Percentiles rank a stretch among this genome's conserved stretches.
Evolutionary conservation across 202 grass and related monocot genomes (phyloP).

Genomic region (Hordeum pubiflorum): DNA sequence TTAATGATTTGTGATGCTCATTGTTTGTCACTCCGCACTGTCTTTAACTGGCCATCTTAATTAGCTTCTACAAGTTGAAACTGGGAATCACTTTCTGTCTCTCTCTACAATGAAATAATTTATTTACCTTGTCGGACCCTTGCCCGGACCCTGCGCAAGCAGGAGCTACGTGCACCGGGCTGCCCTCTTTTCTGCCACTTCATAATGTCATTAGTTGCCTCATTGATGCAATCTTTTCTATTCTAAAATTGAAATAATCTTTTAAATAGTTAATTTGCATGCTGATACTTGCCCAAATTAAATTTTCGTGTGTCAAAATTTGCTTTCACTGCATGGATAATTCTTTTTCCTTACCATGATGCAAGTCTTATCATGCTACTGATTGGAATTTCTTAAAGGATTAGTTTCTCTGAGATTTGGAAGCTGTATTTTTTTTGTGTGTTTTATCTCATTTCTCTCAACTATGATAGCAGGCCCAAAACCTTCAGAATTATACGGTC

Average conservation of each 20-base stretch:
- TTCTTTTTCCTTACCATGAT: slow-evolving; percentile 7
- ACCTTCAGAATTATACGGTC: slow-evolving; percentile 60
- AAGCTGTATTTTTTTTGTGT: neutral
- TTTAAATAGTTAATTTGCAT: neutral
- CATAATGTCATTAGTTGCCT: neutral
- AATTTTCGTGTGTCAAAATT: neutral
- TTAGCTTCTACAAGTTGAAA: neutral
- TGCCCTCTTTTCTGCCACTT: neutral
- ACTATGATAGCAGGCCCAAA: slow-evolving; percentile 43
- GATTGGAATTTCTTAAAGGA: neutral
- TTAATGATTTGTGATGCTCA: neutral
- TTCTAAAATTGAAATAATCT: neutral
- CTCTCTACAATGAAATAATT: neutral
- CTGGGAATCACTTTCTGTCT: neutral
- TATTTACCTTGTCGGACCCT: neutral
- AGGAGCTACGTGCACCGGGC: no score
- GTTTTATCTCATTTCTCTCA: slow-evolving; percentile 1
- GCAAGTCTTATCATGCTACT: neutral
- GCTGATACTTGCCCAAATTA: neutral
- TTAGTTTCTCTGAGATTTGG: neutral
- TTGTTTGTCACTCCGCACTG: neutral
- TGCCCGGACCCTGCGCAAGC: no score
- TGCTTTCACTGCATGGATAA: slow-evolving; percentile 5
- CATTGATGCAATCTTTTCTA: neutral
- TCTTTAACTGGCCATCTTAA: neutral